Evolutionary conservation across 345 rosid genomes (phyloP).

Genomic region (Trapa bicornis): DNA sequence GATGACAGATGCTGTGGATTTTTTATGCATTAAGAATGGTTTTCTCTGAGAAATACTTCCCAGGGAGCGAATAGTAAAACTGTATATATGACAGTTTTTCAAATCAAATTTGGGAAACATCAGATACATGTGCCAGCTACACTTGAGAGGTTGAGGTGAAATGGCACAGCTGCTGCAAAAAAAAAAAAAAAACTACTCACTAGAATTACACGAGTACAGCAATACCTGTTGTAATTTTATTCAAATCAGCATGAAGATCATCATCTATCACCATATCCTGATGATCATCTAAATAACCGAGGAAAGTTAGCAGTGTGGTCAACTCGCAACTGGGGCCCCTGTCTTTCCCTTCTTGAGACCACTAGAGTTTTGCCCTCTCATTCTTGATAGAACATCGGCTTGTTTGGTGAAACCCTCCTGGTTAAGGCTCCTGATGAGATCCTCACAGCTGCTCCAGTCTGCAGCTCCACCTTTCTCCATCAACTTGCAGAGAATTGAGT

Average conservation of each 20-base stretch:
- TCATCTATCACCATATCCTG: background rate
- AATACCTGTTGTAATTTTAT: background rate
- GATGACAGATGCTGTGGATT: no score
- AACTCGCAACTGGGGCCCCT: constrained; percentile 3
- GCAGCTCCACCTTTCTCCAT: constrained; percentile 57
- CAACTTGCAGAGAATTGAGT: constrained; percentile 68
- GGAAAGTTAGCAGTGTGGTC: background rate
- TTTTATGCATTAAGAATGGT: no score
- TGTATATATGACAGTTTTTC: no score
- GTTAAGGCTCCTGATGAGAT: constrained; percentile 65
- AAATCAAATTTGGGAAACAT: no score
- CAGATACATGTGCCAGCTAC: no score
- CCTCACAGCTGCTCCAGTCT: constrained; percentile 60
- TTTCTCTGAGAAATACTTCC: no score
- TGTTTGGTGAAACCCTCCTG: constrained; percentile 78
- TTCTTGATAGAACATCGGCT: constrained; percentile 78
- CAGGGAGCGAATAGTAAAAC: no score
- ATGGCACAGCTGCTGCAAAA: no score
- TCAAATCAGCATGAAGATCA: background rate
- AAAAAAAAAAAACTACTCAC: no score
- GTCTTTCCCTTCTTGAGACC: constrained; percentile 31
- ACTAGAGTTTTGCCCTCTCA: constrained; percentile 25
- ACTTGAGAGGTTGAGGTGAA: no score
- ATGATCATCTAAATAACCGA: background rate
- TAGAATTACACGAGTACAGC: no score